Evolutionary conservation across 2,329 filamentous ascomycete genomes (phyloP).

Genomic region (Ascochyta lentis): DNA sequence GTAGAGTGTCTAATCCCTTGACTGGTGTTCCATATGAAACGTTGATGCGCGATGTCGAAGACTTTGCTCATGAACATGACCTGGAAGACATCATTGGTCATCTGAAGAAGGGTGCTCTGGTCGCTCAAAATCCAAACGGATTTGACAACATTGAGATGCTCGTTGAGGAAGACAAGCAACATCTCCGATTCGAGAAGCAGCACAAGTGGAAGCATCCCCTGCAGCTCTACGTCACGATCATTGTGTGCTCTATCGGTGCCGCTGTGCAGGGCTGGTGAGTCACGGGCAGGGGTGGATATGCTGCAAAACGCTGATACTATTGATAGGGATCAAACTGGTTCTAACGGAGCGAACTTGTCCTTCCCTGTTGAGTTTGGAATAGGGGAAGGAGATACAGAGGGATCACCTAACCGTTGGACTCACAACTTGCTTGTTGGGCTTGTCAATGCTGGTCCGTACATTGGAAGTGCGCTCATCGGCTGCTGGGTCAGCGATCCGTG

Average conservation of each 20-base stretch:
- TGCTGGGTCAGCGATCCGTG: conserved; percentile 38
- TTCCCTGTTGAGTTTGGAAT: conserved; percentile 64
- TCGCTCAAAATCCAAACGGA: conserved; percentile 70
- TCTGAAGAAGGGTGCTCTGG: conserved; percentile 64
- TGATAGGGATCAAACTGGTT: conserved; percentile 64
- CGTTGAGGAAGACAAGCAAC: conserved; percentile 64
- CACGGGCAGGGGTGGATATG: too few species aligned
- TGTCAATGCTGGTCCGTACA: conserved; percentile 36
- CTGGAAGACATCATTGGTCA: conserved; percentile 48
- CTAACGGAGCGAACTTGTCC: conserved; percentile 60
- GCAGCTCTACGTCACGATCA: conserved; percentile 68
- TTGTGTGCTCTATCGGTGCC: conserved; percentile 70
- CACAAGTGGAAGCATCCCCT: conserved; percentile 67
- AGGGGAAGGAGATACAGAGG: conserved; percentile 20
- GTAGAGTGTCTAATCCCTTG: conserved; percentile 61
- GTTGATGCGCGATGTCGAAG: conserved; percentile 63
- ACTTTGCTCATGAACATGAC: conserved; percentile 68
- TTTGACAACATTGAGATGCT: conserved; percentile 69
- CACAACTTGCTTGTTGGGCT: conserved; percentile 25
- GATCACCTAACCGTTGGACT: conserved; percentile 22
- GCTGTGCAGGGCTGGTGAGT: conserved; percentile 55
- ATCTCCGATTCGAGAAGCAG: conserved; percentile 65
- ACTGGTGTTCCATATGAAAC: conserved; percentile 59
- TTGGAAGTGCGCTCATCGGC: conserved; percentile 37
- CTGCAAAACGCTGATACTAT: too few species aligned